Percentiles rank a stretch among this genome's conserved stretches.
Conservation (phyloP, 2,329 filamentous ascomycete genomes). For the Colletotrichum sp. region DNA sequence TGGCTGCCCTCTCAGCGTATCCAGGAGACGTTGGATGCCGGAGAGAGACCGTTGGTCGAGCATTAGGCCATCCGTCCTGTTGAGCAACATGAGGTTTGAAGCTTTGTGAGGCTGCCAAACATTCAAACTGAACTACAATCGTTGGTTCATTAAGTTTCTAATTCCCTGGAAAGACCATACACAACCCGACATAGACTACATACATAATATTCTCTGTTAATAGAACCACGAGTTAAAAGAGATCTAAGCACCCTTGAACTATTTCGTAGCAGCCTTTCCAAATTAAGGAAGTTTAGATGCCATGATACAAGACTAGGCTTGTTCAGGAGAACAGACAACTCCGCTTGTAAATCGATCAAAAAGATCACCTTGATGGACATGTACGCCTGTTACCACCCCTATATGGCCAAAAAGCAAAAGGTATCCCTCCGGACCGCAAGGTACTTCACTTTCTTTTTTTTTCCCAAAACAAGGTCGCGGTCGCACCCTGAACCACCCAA, state of each 20-base stretch:
- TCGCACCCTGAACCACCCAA: background rate
- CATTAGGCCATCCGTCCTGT: background rate
- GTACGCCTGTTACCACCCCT: background rate
- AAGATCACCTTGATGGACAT: background rate
- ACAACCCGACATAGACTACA: background rate
- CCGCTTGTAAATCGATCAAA: background rate
- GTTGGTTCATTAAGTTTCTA: accelerated
- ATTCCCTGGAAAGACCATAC: background rate
- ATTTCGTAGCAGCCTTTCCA: background rate
- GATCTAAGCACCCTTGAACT: background rate
- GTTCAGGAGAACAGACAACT: background rate
- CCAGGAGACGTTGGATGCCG: slow-evolving; percentile 35
- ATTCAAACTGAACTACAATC: background rate
- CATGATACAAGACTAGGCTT: background rate
- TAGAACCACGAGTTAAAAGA: background rate
- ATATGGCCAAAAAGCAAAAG: background rate
- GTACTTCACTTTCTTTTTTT: background rate
- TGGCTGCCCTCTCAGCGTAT: slow-evolving; percentile 52
- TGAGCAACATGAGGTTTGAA: background rate
- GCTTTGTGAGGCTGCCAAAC: background rate
- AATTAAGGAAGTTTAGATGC: background rate
- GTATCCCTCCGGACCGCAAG: background rate
- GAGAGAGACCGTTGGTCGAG: background rate
- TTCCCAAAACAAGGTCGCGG: background rate
- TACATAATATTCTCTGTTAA: background rate